These are phyloP conservation scores for Saprolegnia parasitica DNA, from an alignment of 352 stramenopile species.

Conservation along the genomic window DNA sequence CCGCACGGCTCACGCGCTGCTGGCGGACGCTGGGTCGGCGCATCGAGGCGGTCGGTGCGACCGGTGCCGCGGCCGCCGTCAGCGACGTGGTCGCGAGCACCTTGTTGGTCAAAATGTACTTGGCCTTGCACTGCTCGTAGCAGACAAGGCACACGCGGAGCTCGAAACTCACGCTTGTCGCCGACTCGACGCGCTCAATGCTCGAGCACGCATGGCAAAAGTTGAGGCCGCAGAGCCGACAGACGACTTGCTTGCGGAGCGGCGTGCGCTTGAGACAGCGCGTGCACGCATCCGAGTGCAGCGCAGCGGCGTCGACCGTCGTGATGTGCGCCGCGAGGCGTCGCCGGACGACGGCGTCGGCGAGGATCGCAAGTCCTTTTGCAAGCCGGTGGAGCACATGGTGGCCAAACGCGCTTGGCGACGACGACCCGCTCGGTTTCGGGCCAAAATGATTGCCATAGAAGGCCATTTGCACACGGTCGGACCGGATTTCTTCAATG, in stretches of 20 bases:
- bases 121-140: slow-evolving; percentile 20
- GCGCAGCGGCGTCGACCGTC: not conserved
- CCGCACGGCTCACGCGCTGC: not conserved
- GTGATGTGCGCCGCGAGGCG: slow-evolving; percentile 1
- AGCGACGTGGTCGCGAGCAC: not conserved
- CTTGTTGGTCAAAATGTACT: slow-evolving; percentile 24
- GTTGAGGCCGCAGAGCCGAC: slow-evolving; percentile 7
- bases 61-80: not conserved
- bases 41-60: not conserved
- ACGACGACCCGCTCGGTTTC: slow-evolving; percentile 5
- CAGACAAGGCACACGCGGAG: slow-evolving; percentile 21
- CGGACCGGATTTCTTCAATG: slow-evolving; percentile 14
- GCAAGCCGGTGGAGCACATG: slow-evolving; percentile 7
- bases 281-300: not conserved
- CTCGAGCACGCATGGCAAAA: slow-evolving; percentile 23
- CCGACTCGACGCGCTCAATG: slow-evolving; percentile 17
- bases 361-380: not conserved
- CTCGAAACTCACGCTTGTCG: not conserved
- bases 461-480: slow-evolving; percentile 17
- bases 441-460: slow-evolving; percentile 20
- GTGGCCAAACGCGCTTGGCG: slow-evolving; percentile 3
- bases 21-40: not conserved
- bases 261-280: slow-evolving; percentile 8
- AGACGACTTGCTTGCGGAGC: slow-evolving; percentile 6
- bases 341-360: slow-evolving; percentile 8